Evolutionary conservation across 2,329 filamentous ascomycete genomes (phyloP), one percentile per base, ranked within the genome.

Genomic region (Neocatenulostroma microsporum): DNA sequence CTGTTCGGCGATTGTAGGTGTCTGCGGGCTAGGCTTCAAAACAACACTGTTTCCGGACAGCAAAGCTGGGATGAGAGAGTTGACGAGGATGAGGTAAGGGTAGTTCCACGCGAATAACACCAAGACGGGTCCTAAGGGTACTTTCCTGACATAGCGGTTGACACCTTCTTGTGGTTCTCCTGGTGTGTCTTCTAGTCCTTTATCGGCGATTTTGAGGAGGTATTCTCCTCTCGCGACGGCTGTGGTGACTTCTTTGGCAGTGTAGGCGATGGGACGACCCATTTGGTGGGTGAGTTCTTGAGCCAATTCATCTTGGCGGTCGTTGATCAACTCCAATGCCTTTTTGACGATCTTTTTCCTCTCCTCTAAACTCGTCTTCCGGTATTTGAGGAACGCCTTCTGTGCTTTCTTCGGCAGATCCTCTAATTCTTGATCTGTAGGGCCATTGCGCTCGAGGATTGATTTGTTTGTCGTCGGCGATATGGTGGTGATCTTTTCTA

Each of bases 71-170:
- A 96, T 78, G 40, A 96, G 71, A 10, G 86, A 88, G 69, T 96
- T 96, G 57, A 95, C 77, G 20, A 95, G 76, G 48, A 88, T 94
- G 32, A 96, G 70, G 62, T 95, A 96, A 17, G 89, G 89, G 57
- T 96, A 96, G 66, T 96, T 96, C 89, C 89, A 96, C 1, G 89
- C 83, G 63, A 95, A 95, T 42, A 96, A 77, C 47, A 95, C 74
- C 41, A 96, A 72, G 12, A 91, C 83, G 9, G 87, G 86, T 1
- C 89, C 89, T 35, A 95, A 76, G 1, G 89, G 85, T 7, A 85
- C 76, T 63, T 93, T 94, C 60, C 80, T 80, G 57, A 96, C 86
- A 57, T 84, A 95, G 47, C 89, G 75, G 66, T 81, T 87, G 69
- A 94, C 95, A 0, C 89, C 88, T 54, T 82, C 76, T 64, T 96